Conservation (phyloP, 192 early-diverging fungal species). For the Rhizoclosmatium globosum region DNA sequence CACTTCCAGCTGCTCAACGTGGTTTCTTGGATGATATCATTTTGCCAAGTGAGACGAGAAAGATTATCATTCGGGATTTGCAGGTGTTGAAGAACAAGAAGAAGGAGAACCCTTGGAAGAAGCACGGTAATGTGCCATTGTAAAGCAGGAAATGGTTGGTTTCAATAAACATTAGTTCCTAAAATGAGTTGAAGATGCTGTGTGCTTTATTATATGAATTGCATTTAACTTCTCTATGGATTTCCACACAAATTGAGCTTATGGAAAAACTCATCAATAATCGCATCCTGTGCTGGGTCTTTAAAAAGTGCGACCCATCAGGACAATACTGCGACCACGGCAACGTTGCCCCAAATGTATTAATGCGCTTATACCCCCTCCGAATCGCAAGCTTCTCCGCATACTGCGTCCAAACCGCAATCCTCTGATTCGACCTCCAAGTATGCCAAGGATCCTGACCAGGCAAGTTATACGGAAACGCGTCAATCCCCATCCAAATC, state of each 20-base stretch:
- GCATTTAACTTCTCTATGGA: not conserved
- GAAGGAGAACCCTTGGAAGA: slow-evolving; percentile 81
- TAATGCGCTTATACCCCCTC: no score
- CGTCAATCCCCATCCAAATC: no score
- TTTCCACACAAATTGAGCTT: not conserved
- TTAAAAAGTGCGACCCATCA: not conserved
- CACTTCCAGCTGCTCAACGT: slow-evolving; percentile 90
- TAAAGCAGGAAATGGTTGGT: slow-evolving; percentile 51
- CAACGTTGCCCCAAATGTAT: no score
- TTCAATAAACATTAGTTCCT: no score
- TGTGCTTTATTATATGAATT: slow-evolving; percentile 14
- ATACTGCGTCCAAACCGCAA: no score
- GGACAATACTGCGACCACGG: slow-evolving; percentile 10
- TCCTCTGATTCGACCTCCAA: no score
- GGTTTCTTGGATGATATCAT: slow-evolving; percentile 68
- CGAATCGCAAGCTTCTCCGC: no score
- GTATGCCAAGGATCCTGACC: no score
- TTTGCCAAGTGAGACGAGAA: slow-evolving; percentile 75
- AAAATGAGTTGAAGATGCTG: not conserved
- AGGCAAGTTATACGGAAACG: no score
- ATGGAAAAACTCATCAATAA: no score
- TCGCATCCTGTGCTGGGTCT: not conserved
- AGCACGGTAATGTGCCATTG: slow-evolving; percentile 95
- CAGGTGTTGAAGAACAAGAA: slow-evolving; percentile 81
- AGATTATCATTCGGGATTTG: slow-evolving; percentile 88